Conservation (phyloP, 1,284 basidiomycete genomes). For the Anthracocystis walkeri region DNA sequence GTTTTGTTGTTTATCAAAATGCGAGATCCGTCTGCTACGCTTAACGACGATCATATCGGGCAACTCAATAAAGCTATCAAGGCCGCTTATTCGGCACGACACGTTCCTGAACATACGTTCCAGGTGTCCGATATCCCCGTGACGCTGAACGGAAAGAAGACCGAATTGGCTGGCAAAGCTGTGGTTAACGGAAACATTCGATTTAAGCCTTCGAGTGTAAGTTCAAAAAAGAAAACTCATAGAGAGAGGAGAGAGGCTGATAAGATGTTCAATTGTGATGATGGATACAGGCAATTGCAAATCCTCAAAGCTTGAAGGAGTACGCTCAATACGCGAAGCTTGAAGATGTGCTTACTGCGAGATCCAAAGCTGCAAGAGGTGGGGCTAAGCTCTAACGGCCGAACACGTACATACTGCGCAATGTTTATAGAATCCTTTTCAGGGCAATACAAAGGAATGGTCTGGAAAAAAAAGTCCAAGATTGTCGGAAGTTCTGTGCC, state of each 20-base stretch:
- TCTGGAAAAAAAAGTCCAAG: background rate
- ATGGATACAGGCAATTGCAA: slow-evolving; percentile 39
- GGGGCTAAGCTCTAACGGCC: slow-evolving; percentile 24
- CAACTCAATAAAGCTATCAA: slow-evolving; percentile 60
- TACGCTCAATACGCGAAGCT: slow-evolving; percentile 51
- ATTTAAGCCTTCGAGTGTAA: slow-evolving; percentile 52
- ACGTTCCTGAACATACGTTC: slow-evolving; percentile 64
- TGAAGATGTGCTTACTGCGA: slow-evolving; percentile 28
- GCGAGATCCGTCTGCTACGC: slow-evolving; percentile 31
- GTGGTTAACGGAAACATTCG: slow-evolving; percentile 48
- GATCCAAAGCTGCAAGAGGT: slow-evolving; percentile 5
- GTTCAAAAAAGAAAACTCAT: background rate
- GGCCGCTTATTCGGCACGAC: slow-evolving; percentile 54
- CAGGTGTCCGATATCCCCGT: slow-evolving; percentile 60
- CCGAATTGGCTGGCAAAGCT: slow-evolving; percentile 61
- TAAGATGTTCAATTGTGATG: background rate
- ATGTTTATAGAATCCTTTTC: background rate
- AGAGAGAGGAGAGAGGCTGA: background rate
- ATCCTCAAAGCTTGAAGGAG: slow-evolving; percentile 43
- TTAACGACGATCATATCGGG: slow-evolving; percentile 34
- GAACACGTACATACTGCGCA: background rate
- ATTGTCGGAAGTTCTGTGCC: too few relatives aligned
- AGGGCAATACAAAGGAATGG: background rate
- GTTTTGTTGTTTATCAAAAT: slow-evolving; percentile 67
- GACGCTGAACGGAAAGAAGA: slow-evolving; percentile 60